phyloP scores from a whole-genome alignment of 306 rosid genomes.

The Malus domestica region DNA sequence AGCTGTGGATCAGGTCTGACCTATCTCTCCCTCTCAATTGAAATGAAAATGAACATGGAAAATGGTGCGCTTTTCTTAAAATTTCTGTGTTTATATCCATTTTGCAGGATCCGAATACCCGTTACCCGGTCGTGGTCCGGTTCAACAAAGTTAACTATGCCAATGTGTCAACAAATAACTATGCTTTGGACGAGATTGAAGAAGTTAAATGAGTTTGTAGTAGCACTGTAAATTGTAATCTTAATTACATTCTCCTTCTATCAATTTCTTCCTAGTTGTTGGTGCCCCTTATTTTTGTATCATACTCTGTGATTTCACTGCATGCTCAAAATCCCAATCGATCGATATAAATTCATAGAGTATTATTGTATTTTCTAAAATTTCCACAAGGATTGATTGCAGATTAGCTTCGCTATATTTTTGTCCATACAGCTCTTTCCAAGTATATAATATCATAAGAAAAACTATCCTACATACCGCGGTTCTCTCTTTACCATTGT shows the following conservation, averaged over 20 bases:
- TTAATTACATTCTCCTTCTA: constrained; percentile 20
- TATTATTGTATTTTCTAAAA: not conserved
- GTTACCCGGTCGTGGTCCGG: constrained; percentile 85
- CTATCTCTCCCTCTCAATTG: not conserved
- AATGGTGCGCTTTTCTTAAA: not conserved
- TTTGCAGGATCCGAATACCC: constrained; percentile 63
- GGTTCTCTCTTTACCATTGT: not conserved
- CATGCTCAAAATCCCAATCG: constrained; percentile 4
- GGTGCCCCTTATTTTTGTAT: constrained; percentile 31
- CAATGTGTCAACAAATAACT: constrained; percentile 83
- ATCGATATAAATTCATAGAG: not conserved
- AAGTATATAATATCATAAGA: not conserved
- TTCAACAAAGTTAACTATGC: constrained; percentile 83
- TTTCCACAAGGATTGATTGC: too few species aligned
- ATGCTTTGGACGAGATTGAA: constrained; percentile 76
- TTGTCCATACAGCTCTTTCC: too few species aligned
- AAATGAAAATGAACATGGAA: not conserved
- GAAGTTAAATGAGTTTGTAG: constrained; percentile 47
- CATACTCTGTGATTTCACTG: constrained; percentile 30
- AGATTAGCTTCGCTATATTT: too few species aligned
- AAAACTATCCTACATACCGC: not conserved
- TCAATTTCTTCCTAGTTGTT: constrained; percentile 30
- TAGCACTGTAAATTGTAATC: constrained; percentile 28
- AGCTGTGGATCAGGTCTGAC: constrained; percentile 74
- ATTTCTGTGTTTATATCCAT: not conserved